These are phyloP conservation scores for Epichloe scottii DNA, from an alignment of 2,329 filamentous ascomycete species.

Conservation along the genomic window DNA sequence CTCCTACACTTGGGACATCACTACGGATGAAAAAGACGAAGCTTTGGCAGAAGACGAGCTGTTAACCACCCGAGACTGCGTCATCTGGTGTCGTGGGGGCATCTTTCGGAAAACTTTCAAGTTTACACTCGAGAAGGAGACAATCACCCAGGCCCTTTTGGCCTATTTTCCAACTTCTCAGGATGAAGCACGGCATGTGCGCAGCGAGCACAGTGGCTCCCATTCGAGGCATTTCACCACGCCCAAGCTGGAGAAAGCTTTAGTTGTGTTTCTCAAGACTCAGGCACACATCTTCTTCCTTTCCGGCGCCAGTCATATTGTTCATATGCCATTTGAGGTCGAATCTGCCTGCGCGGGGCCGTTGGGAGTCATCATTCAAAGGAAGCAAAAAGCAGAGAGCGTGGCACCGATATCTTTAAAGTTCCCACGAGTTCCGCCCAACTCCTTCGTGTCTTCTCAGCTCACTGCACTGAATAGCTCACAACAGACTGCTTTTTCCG, in stretches of 20 bases:
- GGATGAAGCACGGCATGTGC: constrained; percentile 15
- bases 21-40: constrained; percentile 25
- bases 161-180: constrained; percentile 60
- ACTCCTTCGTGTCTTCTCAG: constrained; percentile 70
- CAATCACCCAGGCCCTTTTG: constrained; percentile 73
- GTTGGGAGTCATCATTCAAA: constrained; percentile 73
- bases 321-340: constrained; percentile 91
- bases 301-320: constrained; percentile 72
- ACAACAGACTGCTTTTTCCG: constrained; percentile 40
- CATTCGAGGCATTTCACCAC: constrained; percentile 5
- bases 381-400: constrained; percentile 49
- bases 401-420: constrained; percentile 39
- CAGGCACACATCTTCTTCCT: constrained; percentile 92
- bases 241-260: constrained; percentile 43
- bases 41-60: constrained; percentile 61
- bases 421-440: constrained; percentile 56
- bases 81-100: constrained; percentile 81
- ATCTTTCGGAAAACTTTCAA: constrained; percentile 76
- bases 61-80: constrained; percentile 59
- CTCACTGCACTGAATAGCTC: constrained; percentile 39
- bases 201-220: constrained; percentile 4
- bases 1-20: constrained; percentile 66
- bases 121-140: constrained; percentile 77
- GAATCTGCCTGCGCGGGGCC: constrained; percentile 76
- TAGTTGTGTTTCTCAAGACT: constrained; percentile 84